A percentile compares a stretch with the other conserved stretches of the same genome.
Conservation (phyloP, 2,329 filamentous ascomycete species). For the Coniochaeta ligniaria region DNA sequence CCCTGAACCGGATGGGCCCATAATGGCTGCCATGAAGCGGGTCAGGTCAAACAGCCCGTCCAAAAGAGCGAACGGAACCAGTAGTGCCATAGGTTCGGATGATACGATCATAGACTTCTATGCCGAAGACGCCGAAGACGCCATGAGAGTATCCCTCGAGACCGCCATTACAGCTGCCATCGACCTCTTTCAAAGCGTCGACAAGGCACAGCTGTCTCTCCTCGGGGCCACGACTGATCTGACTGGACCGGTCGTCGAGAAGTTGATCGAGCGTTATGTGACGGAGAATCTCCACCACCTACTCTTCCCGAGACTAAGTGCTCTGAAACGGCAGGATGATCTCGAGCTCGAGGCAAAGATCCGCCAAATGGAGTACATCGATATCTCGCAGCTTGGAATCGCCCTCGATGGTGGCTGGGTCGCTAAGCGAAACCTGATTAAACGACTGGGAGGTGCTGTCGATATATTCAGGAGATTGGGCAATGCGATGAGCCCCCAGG, state of each 20-base stretch:
- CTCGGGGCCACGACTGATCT: slow-evolving; percentile 89
- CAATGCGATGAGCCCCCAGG: slow-evolving; percentile 70
- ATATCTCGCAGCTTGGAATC: slow-evolving; percentile 91
- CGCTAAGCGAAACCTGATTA: slow-evolving; percentile 75
- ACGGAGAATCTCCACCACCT: slow-evolving; percentile 88
- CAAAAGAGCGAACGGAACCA: slow-evolving; percentile 14
- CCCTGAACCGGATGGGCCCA: slow-evolving; percentile 48
- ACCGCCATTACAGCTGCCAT: slow-evolving; percentile 90
- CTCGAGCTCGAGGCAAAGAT: slow-evolving; percentile 84
- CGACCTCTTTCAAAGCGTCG: slow-evolving; percentile 90
- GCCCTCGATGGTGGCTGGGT: slow-evolving; percentile 69
- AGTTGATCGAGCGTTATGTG: slow-evolving; percentile 90
- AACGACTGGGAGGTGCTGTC: slow-evolving; percentile 69
- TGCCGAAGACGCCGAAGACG: slow-evolving; percentile 83
- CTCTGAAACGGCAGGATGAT: slow-evolving; percentile 74
- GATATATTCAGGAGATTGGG: slow-evolving; percentile 85
- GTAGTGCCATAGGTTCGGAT: slow-evolving; percentile 20
- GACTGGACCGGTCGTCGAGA: slow-evolving; percentile 85
- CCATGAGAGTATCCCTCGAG: slow-evolving; percentile 83
- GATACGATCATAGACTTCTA: slow-evolving; percentile 51
- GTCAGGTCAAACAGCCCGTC: slow-evolving; percentile 43
- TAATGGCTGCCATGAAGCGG: slow-evolving; percentile 45
- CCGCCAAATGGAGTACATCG: slow-evolving; percentile 85
- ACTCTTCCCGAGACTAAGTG: slow-evolving; percentile 75
- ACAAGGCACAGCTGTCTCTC: slow-evolving; percentile 89